Conservation (phyloP, 208 protist genomes). For the Trichomonas tenax region DNA sequence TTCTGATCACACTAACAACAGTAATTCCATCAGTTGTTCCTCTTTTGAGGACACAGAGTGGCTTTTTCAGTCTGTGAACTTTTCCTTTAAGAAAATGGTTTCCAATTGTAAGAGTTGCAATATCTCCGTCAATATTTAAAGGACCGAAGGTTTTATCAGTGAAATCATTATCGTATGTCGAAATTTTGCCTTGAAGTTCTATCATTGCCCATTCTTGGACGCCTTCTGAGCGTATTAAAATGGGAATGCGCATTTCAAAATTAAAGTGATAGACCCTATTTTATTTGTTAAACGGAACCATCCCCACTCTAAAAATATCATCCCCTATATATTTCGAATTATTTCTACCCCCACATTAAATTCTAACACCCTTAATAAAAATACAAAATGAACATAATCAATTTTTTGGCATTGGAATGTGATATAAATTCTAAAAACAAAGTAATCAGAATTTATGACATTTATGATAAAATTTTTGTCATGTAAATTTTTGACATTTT, state of each 20-base stretch:
- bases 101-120: constrained; percentile 2
- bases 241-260: neutral
- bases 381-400: too few species aligned
- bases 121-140: neutral
- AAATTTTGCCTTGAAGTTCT: neutral
- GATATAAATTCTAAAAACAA: too few species aligned
- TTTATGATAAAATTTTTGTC: too few species aligned
- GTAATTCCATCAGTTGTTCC: neutral
- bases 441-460: too few species aligned
- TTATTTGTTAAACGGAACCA: too few species aligned
- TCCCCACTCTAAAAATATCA: too few species aligned
- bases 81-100: neutral
- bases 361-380: too few species aligned
- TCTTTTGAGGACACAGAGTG: neutral
- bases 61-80: neutral
- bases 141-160: neutral
- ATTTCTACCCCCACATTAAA: too few species aligned
- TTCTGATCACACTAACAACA: neutral
- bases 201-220: neutral
- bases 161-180: neutral
- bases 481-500: too few species aligned
- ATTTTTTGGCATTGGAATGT: too few species aligned
- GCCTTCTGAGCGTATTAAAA: neutral
- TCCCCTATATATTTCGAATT: too few species aligned
- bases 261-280: too few species aligned